These are phyloP conservation scores for Aegilops speltoides DNA, from an alignment of 176 grass and related monocot genomes.

Conservation along the genomic window DNA sequence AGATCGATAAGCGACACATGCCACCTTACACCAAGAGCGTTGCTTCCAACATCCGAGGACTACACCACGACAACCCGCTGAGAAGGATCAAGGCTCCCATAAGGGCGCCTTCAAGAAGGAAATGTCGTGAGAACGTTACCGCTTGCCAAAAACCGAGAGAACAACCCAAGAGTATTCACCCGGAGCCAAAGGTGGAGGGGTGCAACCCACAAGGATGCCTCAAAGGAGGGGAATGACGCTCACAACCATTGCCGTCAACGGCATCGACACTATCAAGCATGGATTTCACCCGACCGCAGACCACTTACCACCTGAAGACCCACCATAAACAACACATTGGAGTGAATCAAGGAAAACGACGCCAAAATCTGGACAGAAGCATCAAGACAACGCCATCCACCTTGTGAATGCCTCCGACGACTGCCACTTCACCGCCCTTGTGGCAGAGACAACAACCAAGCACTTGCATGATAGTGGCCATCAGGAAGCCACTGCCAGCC, in stretches of 20 bases:
- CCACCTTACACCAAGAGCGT: too few relatives aligned
- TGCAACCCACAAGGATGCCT: neutral
- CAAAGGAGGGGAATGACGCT: neutral
- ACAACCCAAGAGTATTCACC: neutral
- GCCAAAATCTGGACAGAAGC: neutral
- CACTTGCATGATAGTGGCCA: too few relatives aligned
- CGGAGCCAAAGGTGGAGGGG: neutral
- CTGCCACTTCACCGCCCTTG: neutral
- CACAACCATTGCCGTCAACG: neutral
- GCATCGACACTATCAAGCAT: too few relatives aligned
- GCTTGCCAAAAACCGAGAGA: too few relatives aligned
- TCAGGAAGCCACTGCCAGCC: too few relatives aligned
- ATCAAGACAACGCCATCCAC: neutral
- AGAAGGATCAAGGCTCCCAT: too few relatives aligned
- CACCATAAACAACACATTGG: neutral
- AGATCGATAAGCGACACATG: too few relatives aligned
- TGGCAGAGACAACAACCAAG: too few relatives aligned
- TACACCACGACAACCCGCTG: too few relatives aligned
- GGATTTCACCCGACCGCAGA: neutral
- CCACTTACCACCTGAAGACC: neutral
- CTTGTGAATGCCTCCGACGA: neutral
- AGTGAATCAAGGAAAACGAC: neutral
- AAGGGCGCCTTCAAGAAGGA: too few relatives aligned
- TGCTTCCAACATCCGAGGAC: too few relatives aligned
- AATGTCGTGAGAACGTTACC: too few relatives aligned